Evolutionary conservation across 2,329 filamentous ascomycete genomes (phyloP).

Genomic region (Colletotrichum noveboracense): DNA sequence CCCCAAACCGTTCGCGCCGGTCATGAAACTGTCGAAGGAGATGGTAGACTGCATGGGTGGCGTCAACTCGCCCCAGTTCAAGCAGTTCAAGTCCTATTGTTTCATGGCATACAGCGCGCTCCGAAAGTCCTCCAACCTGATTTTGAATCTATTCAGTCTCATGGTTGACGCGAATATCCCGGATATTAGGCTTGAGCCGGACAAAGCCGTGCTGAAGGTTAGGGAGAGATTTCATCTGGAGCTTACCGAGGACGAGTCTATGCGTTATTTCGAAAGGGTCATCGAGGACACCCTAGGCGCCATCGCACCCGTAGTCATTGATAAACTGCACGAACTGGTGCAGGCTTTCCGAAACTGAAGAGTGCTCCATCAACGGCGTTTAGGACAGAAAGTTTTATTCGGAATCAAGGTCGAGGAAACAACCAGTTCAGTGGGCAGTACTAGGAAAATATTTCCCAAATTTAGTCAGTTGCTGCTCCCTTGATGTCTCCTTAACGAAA

Average conservation of each 20-base stretch:
- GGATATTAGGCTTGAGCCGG: constrained; percentile 89
- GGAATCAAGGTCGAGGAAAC: background rate
- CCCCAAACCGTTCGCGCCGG: constrained; percentile 94
- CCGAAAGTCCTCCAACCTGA: constrained; percentile 86
- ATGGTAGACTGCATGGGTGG: constrained; percentile 99
- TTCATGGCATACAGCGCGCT: constrained; percentile 93
- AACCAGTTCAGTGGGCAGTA: background rate
- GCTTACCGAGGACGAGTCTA: constrained; percentile 89
- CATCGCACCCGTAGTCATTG: constrained; percentile 91
- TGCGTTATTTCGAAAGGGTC: constrained; percentile 83
- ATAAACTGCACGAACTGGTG: constrained; percentile 90
- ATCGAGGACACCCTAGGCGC: constrained; percentile 92
- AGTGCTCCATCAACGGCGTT: background rate
- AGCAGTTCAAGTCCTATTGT: constrained; percentile 92
- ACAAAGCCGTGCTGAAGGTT: constrained; percentile 94
- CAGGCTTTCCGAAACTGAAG: constrained; percentile 70
- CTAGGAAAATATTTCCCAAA: background rate
- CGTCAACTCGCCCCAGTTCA: constrained; percentile 78
- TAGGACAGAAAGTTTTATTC: background rate
- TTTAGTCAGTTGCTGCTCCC: background rate
- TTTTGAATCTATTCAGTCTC: constrained; percentile 92
- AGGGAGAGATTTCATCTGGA: constrained; percentile 94
- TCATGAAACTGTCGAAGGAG: constrained; percentile 96
- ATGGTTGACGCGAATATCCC: constrained; percentile 99
- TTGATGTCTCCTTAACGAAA: background rate